phyloP scores from a whole-genome alignment of 2,329 filamentous ascomycete genomes.

The Tolypocladium sp. region DNA sequence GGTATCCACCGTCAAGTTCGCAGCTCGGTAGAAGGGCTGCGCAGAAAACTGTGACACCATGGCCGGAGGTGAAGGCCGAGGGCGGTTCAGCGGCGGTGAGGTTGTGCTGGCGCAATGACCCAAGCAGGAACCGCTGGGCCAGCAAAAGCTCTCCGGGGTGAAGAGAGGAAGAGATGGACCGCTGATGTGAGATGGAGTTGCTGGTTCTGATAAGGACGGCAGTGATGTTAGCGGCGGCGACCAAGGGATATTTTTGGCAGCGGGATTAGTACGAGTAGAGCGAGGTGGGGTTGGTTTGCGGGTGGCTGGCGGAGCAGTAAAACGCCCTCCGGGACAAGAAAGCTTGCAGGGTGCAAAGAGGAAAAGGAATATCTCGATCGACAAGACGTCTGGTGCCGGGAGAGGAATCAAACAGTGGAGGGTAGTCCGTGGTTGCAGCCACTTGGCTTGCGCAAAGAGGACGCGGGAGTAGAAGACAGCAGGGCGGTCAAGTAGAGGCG shows the following conservation, averaged over 20 bases:
- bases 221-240: background rate
- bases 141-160: background rate
- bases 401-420: background rate
- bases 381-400: background rate
- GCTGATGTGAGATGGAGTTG: background rate
- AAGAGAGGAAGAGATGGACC: background rate
- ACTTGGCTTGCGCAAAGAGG: background rate
- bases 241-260: background rate
- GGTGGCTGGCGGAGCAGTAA: background rate
- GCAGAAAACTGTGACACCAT: conserved; percentile 44
- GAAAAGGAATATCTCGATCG: background rate
- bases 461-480: background rate
- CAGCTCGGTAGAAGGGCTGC: conserved; percentile 41
- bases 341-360: background rate
- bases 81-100: background rate
- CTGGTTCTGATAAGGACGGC: background rate
- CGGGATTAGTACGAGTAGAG: background rate
- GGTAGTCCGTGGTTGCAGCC: background rate
- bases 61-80: conserved; percentile 11
- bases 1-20: conserved; percentile 44
- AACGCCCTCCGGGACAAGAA: background rate
- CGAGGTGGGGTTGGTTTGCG: background rate
- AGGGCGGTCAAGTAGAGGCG: background rate
- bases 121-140: background rate
- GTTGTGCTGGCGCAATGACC: background rate